Percentiles rank a stretch among this genome's conserved stretches.
Conservation (phyloP, 108 stramenopile species). For the Craspedostauros australis region DNA sequence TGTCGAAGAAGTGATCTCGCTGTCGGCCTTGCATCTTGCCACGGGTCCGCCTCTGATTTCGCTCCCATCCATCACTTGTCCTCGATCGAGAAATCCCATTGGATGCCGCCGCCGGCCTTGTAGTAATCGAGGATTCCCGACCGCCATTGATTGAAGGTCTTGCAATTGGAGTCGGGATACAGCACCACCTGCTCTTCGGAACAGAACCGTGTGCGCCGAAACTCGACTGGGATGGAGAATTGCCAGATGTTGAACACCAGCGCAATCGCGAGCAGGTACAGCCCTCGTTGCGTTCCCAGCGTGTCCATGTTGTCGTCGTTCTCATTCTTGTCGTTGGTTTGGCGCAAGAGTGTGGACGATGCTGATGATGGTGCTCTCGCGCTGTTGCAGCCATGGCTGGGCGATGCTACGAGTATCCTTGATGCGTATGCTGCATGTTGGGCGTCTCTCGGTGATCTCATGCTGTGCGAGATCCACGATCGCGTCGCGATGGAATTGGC, state of each 20-base stretch:
- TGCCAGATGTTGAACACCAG: slow-evolving; percentile 27
- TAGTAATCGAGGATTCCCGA: slow-evolving; percentile 33
- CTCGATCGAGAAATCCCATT: slow-evolving; percentile 41
- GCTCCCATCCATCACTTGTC: too few relatives aligned
- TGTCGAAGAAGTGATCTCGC: too few relatives aligned
- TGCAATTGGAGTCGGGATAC: slow-evolving; percentile 13
- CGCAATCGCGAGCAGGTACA: slow-evolving; percentile 17
- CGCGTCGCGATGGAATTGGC: too few relatives aligned
- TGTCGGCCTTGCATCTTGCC: too few relatives aligned
- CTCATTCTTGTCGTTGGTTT: not conserved
- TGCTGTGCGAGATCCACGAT: not conserved
- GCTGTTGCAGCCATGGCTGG: too few relatives aligned
- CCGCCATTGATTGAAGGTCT: slow-evolving; percentile 20
- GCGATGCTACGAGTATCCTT: too few relatives aligned
- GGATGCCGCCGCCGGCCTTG: slow-evolving; percentile 33
- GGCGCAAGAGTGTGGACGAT: too few relatives aligned
- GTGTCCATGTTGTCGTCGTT: not conserved
- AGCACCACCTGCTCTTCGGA: not conserved
- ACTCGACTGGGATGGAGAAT: slow-evolving; percentile 42
- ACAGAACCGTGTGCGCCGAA: slow-evolving; percentile 36
- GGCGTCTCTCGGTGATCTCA: not conserved
- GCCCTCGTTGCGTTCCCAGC: slow-evolving; percentile 4
- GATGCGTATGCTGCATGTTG: too few relatives aligned
- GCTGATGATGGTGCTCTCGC: too few relatives aligned
- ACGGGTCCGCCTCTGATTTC: too few relatives aligned